These are phyloP conservation scores for Lentinula aciculospora DNA, from an alignment of 768 basidiomycete genomes.

Conservation along the genomic window DNA sequence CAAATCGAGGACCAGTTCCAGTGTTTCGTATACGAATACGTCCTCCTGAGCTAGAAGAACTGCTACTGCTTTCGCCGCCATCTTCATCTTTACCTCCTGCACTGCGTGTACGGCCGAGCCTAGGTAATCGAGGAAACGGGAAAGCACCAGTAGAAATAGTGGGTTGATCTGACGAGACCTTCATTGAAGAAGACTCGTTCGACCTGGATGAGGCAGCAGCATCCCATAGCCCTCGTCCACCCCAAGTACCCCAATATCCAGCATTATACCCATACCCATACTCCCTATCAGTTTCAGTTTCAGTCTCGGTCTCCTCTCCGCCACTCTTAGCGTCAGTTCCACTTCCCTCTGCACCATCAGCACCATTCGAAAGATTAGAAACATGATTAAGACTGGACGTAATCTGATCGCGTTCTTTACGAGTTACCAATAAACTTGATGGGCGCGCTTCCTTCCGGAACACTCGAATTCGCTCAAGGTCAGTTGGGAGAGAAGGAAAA, in stretches of 20 bases:
- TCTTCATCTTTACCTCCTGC: not conserved
- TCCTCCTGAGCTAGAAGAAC: not conserved
- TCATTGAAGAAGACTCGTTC: not conserved
- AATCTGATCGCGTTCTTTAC: not conserved
- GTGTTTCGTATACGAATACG: not conserved
- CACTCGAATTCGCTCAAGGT: constrained; percentile 54
- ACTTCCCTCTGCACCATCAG: not conserved
- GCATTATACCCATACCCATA: constrained; percentile 7
- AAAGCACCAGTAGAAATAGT: not conserved
- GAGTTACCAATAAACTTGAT: constrained; percentile 36
- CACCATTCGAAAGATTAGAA: not conserved
- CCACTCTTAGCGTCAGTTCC: not conserved
- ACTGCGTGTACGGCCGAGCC: not conserved
- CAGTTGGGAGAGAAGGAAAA: constrained; percentile 65
- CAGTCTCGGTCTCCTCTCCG: constrained; percentile 41
- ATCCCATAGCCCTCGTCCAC: not conserved
- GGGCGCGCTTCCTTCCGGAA: constrained; percentile 69
- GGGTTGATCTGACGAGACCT: not conserved
- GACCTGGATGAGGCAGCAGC: not conserved
- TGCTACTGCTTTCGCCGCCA: not conserved
- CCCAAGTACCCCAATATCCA: not conserved
- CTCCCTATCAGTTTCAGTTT: constrained; percentile 32
- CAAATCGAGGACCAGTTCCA: not conserved
- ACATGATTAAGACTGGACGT: not conserved
- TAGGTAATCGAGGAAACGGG: constrained; percentile 2